Evolutionary conservation across 2,329 filamentous ascomycete species (phyloP).

Genomic region (Curvularia spicifera): DNA sequence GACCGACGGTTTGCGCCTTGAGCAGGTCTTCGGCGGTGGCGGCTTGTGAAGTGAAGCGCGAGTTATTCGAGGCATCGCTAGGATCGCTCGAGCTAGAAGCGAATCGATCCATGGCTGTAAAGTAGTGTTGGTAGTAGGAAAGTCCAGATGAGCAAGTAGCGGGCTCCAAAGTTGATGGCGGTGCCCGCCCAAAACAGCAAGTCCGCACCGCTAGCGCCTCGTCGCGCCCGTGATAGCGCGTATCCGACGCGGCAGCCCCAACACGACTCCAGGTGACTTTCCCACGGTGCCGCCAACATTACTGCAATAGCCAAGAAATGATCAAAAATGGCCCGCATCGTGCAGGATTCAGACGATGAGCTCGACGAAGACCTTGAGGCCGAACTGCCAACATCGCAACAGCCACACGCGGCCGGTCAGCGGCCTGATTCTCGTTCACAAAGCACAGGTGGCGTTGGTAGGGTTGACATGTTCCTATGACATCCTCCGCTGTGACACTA

Average conservation of each 20-base stretch:
- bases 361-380: slow-evolving; percentile 40
- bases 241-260: slow-evolving; percentile 21
- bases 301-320: slow-evolving; percentile 11
- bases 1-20: slow-evolving; percentile 85
- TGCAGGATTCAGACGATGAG: slow-evolving; percentile 50
- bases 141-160: neutral
- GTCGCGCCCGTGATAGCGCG: slow-evolving; percentile 33
- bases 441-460: slow-evolving; percentile 44
- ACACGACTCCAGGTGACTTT: slow-evolving; percentile 3
- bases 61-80: slow-evolving; percentile 44
- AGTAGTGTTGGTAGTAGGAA: neutral
- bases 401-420: slow-evolving; percentile 25
- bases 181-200: slow-evolving; percentile 18
- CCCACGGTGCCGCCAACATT: neutral
- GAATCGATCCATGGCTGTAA: slow-evolving; percentile 40
- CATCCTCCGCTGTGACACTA: neutral
- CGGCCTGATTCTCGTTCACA: slow-evolving; percentile 16
- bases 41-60: slow-evolving; percentile 76
- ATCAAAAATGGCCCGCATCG: slow-evolving; percentile 34
- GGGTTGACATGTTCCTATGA: neutral
- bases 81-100: slow-evolving; percentile 26
- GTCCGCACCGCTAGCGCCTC: slow-evolving; percentile 7
- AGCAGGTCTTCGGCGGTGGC: slow-evolving; percentile 80
- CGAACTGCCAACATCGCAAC: slow-evolving; percentile 18
- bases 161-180: slow-evolving; percentile 3